Evolutionary conservation across 2,329 filamentous ascomycete genomes (phyloP), one percentile per base, ranked within the genome.

Genomic region (Trichoderma sp.): DNA sequence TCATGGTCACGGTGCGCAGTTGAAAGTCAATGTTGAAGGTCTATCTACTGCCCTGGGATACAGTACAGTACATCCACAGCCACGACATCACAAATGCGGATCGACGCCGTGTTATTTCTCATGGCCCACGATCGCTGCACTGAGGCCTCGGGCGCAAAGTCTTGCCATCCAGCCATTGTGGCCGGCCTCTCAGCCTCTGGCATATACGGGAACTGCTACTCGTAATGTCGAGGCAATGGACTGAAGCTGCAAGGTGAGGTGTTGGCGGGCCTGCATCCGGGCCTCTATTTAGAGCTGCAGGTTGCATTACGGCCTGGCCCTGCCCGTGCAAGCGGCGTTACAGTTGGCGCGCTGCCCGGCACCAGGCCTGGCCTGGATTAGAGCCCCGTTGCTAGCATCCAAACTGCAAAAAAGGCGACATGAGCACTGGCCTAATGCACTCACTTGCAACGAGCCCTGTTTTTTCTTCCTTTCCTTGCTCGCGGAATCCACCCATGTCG

Each of bases 371-470:
- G 51, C 52, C 8, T 3, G 21, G 63, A 16, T 8, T 32, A 65
- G 26, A 56, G 24, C 10, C 13, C n/a, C 34, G 26, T 46, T 43
- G 21, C 49, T 64, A 43, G 60, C 49, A 55, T 64, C 18, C 14
- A 65, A 65, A 65, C 34, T 49, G 60, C 34, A 37, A 54, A 28
- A 64, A n/a, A 56, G 61, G 61, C 61, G 61, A 46, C 43, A 21
- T 21, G 43, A 56, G 51, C 61, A 56, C n/a, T 30, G 14, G 55
- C 8, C 61, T 56, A 46, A 65, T 65, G 61, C 61, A 65, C 52
- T 65, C 52, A 65, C 61, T 65, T 56, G 61, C 61, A 30, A 56
- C 61, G 7, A 56, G 52, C 61, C 61, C 39, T 39, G 52, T 65
- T 26, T 32, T 18, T 26, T 37, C 26, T 34, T 63, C 2, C 18